These are phyloP conservation scores for Tardiomyces blankii DNA, from an alignment of 1,139 yeast species.

Conservation along the genomic window DNA sequence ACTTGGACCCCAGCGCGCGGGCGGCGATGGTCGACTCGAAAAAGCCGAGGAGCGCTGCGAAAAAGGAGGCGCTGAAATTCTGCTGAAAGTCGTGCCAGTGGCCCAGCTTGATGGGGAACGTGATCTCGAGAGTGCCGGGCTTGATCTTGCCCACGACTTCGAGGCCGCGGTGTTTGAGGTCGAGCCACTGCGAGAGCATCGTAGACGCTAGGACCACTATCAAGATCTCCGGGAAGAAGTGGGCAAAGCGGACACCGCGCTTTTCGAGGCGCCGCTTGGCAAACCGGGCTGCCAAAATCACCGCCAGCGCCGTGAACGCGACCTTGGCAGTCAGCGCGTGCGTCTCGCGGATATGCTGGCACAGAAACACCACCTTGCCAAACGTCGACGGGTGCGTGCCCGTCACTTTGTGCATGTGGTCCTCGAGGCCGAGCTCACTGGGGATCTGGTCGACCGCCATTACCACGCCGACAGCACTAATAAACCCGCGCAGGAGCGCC, in stretches of 20 bases:
- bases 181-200: constrained; percentile 38
- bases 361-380: constrained; percentile 53
- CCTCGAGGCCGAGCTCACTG: constrained; percentile 55
- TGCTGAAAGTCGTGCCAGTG: constrained; percentile 25
- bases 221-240: constrained; percentile 74
- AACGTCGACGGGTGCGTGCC: constrained; percentile 67
- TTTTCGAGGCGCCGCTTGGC: constrained; percentile 8
- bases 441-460: constrained; percentile 75
- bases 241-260: constrained; percentile 17
- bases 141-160: constrained; percentile 59
- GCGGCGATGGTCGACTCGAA: constrained; percentile 93
- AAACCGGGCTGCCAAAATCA: constrained; percentile 20
- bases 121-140: constrained; percentile 33
- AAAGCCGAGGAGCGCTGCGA: constrained; percentile 81
- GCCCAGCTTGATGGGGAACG: constrained; percentile 36
- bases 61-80: constrained; percentile 36
- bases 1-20: constrained; percentile 34
- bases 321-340: constrained; percentile 24
- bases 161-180: constrained; percentile 51
- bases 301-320: constrained; percentile 22
- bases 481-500: constrained; percentile 77
- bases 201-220: constrained; percentile 60
- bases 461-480: constrained; percentile 85
- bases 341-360: constrained; percentile 19
- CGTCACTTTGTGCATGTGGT: constrained; percentile 29